Conservation (phyloP, 768 basidiomycete genomes). For the Lepiota venenata region DNA sequence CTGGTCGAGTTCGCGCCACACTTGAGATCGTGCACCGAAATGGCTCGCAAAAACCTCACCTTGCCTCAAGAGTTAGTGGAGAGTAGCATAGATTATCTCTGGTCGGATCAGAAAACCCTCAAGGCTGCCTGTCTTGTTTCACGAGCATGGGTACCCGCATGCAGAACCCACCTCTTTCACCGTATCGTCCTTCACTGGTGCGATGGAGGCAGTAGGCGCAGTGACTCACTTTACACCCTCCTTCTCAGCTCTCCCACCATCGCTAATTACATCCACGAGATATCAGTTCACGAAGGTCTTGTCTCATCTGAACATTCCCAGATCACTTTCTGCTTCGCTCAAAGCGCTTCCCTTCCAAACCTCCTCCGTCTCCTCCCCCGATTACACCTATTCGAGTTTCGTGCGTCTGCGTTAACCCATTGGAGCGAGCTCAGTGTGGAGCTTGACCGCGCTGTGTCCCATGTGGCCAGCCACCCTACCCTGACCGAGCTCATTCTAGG, state of each 20-base stretch:
- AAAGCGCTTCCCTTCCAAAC: constrained; percentile 1
- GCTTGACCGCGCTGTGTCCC: constrained; percentile 1
- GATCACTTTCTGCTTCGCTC: constrained; percentile 7
- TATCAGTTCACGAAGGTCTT: constrained; percentile 10
- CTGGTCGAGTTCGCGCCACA: neutral
- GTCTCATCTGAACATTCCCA: constrained; percentile 2
- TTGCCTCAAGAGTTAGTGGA: constrained; percentile 8
- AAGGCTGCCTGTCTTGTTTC: constrained; percentile 4
- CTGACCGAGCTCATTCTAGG: constrained; percentile 6
- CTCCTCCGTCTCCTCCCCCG: constrained; percentile 8
- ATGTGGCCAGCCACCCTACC: neutral
- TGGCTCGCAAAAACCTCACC: neutral
- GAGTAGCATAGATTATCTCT: constrained; percentile 2
- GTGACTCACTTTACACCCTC: constrained; percentile 1
- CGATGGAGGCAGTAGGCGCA: constrained; percentile 4
- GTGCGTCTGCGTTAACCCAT: constrained; percentile 7
- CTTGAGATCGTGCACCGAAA: neutral
- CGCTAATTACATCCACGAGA: constrained; percentile 8
- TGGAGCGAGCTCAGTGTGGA: constrained; percentile 11
- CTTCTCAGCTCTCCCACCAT: neutral
- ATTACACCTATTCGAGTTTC: constrained; percentile 6
- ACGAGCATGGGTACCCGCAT: constrained; percentile 7
- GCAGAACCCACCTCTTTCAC: constrained; percentile 7
- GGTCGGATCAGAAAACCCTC: constrained; percentile 5
- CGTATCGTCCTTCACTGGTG: constrained; percentile 12